Evolutionary conservation across 306 rosid genomes (phyloP).

Genomic region (Trichosanthes cucumerina): DNA sequence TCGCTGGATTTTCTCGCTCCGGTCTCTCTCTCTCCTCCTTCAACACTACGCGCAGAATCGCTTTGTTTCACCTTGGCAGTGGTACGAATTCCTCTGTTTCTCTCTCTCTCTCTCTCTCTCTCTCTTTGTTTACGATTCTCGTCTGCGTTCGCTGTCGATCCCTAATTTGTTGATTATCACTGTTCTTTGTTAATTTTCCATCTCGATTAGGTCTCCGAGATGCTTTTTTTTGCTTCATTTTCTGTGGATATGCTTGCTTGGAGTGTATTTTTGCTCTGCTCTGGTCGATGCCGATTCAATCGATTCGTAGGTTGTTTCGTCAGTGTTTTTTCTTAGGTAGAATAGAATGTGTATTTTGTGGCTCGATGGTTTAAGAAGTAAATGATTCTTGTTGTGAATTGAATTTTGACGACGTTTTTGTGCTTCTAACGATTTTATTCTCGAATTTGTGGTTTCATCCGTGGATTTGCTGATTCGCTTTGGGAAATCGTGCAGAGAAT

Average conservation of each 20-base stretch:
- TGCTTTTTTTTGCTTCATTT: neutral
- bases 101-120: neutral
- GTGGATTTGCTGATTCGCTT: neutral
- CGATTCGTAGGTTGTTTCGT: neutral
- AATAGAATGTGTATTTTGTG: neutral
- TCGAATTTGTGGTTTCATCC: neutral
- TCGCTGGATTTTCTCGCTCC: slow-evolving; percentile 32
- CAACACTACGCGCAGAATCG: slow-evolving; percentile 36
- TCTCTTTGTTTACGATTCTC: neutral
- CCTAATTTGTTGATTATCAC: neutral
- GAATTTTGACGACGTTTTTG: neutral
- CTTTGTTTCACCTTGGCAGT: slow-evolving; percentile 31
- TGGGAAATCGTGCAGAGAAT: neutral
- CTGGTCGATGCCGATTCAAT: neutral
- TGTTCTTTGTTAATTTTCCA: neutral
- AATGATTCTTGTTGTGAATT: neutral
- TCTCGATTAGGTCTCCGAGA: neutral
- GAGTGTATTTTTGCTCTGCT: neutral
- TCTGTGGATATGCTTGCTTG: neutral
- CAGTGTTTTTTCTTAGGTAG: neutral
- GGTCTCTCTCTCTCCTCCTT: slow-evolving; percentile 32
- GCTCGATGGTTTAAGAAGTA: neutral
- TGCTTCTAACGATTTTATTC: neutral
- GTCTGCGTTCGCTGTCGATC: neutral
- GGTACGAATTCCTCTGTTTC: slow-evolving; percentile 21